Evolutionary conservation across 2,329 filamentous ascomycete genomes (phyloP).

Genomic region (Sporothrix dimorphospora): DNA sequence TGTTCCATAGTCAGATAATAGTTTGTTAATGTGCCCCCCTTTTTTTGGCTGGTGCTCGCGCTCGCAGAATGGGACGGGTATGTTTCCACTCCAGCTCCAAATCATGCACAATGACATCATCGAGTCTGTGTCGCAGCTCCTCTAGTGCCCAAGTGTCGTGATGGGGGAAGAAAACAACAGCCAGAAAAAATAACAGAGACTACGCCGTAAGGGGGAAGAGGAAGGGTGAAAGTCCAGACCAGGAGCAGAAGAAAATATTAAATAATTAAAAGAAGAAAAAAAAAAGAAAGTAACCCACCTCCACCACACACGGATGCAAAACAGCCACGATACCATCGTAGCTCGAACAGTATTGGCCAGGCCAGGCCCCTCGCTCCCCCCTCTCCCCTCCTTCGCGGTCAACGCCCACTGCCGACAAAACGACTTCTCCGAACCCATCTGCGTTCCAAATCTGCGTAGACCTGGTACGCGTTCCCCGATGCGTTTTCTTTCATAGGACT

Average conservation of each 20-base stretch:
- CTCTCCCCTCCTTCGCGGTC: neutral
- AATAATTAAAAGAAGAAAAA: too few species aligned
- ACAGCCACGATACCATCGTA: too few species aligned
- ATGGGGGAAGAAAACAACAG: neutral
- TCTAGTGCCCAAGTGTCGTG: neutral
- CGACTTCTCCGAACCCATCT: neutral
- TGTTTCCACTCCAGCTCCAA: conserved; percentile 10
- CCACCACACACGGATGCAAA: too few species aligned
- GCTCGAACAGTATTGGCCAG: neutral
- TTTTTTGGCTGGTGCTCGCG: neutral
- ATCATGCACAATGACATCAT: conserved; percentile 29
- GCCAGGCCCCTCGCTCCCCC: neutral
- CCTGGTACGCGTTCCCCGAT: neutral
- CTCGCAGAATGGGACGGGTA: neutral
- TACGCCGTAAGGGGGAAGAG: neutral
- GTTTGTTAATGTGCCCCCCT: too few species aligned
- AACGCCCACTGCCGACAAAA: neutral
- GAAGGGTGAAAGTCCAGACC: neutral
- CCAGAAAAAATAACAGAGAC: neutral
- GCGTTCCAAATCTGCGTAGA: too few species aligned
- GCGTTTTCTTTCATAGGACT: neutral
- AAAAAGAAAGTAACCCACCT: neutral
- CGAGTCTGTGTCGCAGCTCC: neutral
- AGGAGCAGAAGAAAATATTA: neutral
- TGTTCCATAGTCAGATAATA: too few species aligned